phyloP scores from a whole-genome alignment of 768 basidiomycete genomes.

The Mycena alexandri region DNA sequence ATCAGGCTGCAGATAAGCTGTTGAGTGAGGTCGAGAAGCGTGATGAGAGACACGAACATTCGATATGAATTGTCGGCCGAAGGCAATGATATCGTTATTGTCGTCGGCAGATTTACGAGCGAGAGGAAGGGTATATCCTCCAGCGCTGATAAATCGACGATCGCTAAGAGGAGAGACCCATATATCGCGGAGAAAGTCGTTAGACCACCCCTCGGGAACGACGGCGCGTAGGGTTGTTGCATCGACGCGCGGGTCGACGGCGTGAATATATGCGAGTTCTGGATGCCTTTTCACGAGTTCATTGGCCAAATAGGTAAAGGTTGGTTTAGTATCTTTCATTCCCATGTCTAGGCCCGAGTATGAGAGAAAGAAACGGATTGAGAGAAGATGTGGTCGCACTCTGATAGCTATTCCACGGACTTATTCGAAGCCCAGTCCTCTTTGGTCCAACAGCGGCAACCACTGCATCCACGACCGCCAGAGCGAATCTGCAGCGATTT shows the following conservation, averaged over 20 bases:
- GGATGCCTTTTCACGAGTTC: conserved; percentile 58
- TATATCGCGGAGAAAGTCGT: conserved; percentile 18
- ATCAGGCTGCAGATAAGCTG: conserved; percentile 22
- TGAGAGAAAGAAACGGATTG: conserved; percentile 34
- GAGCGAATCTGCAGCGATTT: conserved; percentile 66
- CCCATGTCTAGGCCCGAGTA: conserved; percentile 56
- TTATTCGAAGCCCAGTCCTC: conserved; percentile 65
- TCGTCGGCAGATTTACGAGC: conserved; percentile 45
- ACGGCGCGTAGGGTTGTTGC: conserved; percentile 35
- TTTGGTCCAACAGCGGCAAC: conserved; percentile 65
- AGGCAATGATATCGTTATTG: conserved; percentile 28
- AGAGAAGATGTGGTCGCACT: conserved; percentile 43
- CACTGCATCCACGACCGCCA: conserved; percentile 69
- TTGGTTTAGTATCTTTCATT: conserved; percentile 67
- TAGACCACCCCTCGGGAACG: conserved; percentile 27
- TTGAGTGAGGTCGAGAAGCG: not conserved
- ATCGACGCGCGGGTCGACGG: conserved; percentile 54
- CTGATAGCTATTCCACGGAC: conserved; percentile 65
- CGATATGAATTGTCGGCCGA: conserved; percentile 38
- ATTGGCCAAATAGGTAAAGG: conserved; percentile 63
- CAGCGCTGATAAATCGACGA: conserved; percentile 36
- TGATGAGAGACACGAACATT: conserved; percentile 14
- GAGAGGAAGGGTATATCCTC: conserved; percentile 44
- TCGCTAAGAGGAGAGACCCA: not conserved
- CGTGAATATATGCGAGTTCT: conserved; percentile 65